phyloP scores from a whole-genome alignment of 257 asterid genomes.

The Solanum pinnatisectum region DNA sequence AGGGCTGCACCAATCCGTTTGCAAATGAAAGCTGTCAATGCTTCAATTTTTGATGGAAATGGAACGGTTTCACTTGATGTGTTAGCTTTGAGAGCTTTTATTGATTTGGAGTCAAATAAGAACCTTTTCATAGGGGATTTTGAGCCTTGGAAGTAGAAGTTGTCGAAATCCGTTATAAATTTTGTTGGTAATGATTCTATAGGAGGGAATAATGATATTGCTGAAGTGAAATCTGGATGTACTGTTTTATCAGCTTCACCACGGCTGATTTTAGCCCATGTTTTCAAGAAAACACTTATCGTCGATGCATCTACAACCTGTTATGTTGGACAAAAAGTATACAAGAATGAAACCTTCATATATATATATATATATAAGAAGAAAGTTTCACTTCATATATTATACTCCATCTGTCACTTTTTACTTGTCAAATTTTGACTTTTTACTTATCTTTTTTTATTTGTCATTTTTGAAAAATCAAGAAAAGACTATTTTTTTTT shows the following conservation, averaged over 20 bases:
- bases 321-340: neutral
- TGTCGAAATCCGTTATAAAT: neutral
- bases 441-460: too few relatives aligned
- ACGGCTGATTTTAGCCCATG: conserved; percentile 3
- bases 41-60: conserved; percentile 11
- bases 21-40: conserved; percentile 10
- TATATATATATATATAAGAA: too few relatives aligned
- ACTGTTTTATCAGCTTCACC: neutral
- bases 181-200: conserved; percentile 8
- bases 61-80: conserved; percentile 1
- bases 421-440: too few relatives aligned
- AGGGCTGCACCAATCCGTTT: neutral
- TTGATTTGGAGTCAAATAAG: neutral
- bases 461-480: too few relatives aligned
- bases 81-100: neutral
- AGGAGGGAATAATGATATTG: neutral
- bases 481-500: too few relatives aligned
- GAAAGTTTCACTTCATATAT: too few relatives aligned
- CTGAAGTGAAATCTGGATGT: conserved; percentile 3
- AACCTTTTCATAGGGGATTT: conserved; percentile 14
- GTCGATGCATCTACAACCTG: conserved; percentile 4
- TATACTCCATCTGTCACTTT: too few relatives aligned
- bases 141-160: conserved; percentile 6
- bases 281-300: neutral
- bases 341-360: too few relatives aligned